Evolutionary conservation across 345 rosid species (phyloP), one percentile per base, ranked within the genome.

Genomic region (Aegle marmelos): DNA sequence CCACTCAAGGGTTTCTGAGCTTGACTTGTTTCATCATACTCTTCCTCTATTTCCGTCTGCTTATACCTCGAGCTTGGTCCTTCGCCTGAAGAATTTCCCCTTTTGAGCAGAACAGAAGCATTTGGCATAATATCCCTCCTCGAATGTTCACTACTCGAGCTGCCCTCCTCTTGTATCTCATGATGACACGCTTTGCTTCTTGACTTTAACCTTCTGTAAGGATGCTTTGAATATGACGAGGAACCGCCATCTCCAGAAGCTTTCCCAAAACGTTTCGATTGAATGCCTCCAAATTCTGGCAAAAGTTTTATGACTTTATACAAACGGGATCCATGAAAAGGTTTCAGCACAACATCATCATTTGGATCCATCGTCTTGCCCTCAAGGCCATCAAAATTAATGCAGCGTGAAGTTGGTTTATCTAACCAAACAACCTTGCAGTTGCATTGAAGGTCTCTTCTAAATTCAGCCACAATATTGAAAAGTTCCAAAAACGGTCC

Each of bases 241-340:
- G 78, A 53, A 30, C 77, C 21, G 17, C 59, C 39, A 63, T 68
- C 64, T 67, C 69, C 27, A 10, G 68, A 9, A 54, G 13, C 67
- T 33, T 71, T 27, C 27, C 61, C 69, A 25, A 19, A 10, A 72
- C 28, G 73, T 31, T 79, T 74, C n/a, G 59, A 45, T 48, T 72
- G 60, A 3, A 30, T 54, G 41, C 85, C 90, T 33, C 90, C 87
- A 28, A 88, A 90, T 79, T 92, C 97, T 0, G 97, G 97, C 8
- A 92, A 82, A 79, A 87, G 85, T 66, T 81, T 88, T 50, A 91
- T 72, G 25, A 85, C 87, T 37, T 33, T 63, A 65, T 68, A 69
- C 63, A 95, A 84, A 22, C 91, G 91, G 4, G 93, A 83, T 45
- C 99, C 99, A 24, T 95, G 98, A 66, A 95, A 89, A 13, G 98